These are phyloP conservation scores for Dactylella cylindrospora DNA, from an alignment of 2,329 filamentous ascomycete species.

Conservation along the genomic window DNA sequence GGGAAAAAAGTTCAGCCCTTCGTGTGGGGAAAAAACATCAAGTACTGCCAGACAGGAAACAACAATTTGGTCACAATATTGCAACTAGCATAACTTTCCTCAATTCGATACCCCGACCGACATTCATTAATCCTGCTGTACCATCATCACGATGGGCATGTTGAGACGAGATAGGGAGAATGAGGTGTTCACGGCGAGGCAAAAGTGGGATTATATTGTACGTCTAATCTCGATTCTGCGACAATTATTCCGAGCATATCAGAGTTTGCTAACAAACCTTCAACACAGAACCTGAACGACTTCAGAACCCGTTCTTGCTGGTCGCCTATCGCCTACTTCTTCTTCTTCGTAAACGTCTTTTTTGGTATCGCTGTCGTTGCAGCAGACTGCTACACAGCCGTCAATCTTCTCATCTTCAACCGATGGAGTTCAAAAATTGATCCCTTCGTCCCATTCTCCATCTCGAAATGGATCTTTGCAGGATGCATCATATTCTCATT, in stretches of 20 bases:
- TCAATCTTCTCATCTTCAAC: conserved; percentile 86
- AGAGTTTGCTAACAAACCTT: background rate
- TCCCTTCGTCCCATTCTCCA: conserved; percentile 71
- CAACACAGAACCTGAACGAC: conserved; percentile 29
- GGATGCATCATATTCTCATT: conserved; percentile 89
- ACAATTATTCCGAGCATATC: background rate
- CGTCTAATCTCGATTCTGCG: background rate
- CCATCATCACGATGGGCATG: conserved; percentile 17
- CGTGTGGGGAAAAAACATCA: background rate
- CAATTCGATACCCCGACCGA: background rate
- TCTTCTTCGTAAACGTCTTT: conserved; percentile 41
- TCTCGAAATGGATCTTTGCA: conserved; percentile 94
- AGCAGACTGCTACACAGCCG: conserved; percentile 70
- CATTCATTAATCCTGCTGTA: background rate
- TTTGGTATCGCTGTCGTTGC: conserved; percentile 28
- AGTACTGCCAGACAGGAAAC: background rate
- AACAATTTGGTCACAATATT: conserved; percentile 3
- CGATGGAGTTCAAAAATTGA: conserved; percentile 82
- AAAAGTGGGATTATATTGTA: conserved; percentile 45
- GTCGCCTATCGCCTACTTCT: conserved; percentile 39
- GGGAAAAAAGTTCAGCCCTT: background rate
- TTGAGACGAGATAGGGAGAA: conserved; percentile 26
- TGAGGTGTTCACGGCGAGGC: conserved; percentile 19
- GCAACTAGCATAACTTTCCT: background rate
- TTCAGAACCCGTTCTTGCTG: conserved; percentile 42